Evolutionary conservation across 2,329 filamentous ascomycete species (phyloP).

Genomic region (Phialemonium atrogriseum): DNA sequence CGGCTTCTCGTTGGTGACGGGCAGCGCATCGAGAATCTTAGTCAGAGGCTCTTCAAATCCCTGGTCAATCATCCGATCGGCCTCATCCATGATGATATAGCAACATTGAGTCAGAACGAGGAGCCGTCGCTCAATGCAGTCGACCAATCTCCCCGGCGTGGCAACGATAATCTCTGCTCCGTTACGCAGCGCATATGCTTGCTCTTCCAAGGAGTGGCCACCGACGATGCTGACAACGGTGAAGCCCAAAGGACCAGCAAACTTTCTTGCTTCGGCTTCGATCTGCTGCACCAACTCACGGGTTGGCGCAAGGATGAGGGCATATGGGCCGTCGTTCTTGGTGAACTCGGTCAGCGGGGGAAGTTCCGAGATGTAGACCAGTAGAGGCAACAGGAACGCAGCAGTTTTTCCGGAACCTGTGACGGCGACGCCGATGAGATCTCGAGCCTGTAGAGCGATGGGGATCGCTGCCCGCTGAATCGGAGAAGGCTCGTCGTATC

Average conservation of each 20-base stretch:
- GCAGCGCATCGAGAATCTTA: slow-evolving; percentile 91
- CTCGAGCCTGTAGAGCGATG: slow-evolving; percentile 83
- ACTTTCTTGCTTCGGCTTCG: slow-evolving; percentile 87
- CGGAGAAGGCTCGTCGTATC: slow-evolving; percentile 84
- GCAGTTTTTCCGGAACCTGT: slow-evolving; percentile 99
- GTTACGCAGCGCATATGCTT: slow-evolving; percentile 80
- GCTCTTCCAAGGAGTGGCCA: slow-evolving; percentile 90
- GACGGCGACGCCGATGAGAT: slow-evolving; percentile 96
- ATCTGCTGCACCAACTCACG: slow-evolving; percentile 98
- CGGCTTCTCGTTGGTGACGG: slow-evolving; percentile 88
- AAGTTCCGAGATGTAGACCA: slow-evolving; percentile 90
- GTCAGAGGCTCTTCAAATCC: slow-evolving; percentile 97
- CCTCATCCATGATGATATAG: slow-evolving; percentile 99
- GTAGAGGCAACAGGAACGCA: slow-evolving; percentile 81
- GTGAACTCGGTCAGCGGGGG: slow-evolving; percentile 77
- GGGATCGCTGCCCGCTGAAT: slow-evolving; percentile 94
- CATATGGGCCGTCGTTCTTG: slow-evolving; percentile 92
- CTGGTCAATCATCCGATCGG: slow-evolving; percentile 97
- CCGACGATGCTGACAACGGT: slow-evolving; percentile 96
- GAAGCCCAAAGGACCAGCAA: slow-evolving; percentile 83
- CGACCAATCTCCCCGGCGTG: slow-evolving; percentile 93
- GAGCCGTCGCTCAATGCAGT: slow-evolving; percentile 90
- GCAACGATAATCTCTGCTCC: slow-evolving; percentile 97
- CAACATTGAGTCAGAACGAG: slow-evolving; percentile 93
- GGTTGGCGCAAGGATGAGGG: slow-evolving; percentile 92